Evolutionary conservation across 2,329 filamentous ascomycete species (phyloP).

Genomic region (Botrytis sinoallii): DNA sequence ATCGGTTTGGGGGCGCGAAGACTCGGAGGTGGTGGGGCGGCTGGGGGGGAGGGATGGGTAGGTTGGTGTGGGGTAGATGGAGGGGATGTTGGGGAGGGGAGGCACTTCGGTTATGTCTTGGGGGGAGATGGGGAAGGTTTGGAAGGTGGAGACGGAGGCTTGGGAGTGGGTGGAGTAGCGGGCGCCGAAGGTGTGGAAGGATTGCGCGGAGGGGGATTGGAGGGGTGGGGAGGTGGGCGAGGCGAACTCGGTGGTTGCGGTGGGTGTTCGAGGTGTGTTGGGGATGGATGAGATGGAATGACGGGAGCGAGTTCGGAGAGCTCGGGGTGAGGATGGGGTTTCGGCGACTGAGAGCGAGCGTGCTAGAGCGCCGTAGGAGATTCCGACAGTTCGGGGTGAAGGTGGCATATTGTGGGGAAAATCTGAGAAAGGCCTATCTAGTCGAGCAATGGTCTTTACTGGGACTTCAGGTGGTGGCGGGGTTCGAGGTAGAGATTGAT

Average conservation of each 20-base stretch:
- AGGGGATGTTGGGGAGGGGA: slow-evolving; percentile 2
- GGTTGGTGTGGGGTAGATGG: not conserved
- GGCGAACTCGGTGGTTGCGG: not conserved
- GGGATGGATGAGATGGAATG: slow-evolving; percentile 6
- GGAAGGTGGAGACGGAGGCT: slow-evolving; percentile 11
- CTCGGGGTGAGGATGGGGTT: not conserved
- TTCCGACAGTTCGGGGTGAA: not conserved
- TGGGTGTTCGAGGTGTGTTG: not conserved
- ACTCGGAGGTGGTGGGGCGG: not conserved
- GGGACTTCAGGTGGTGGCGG: not conserved
- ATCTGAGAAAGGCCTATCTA: slow-evolving; percentile 7
- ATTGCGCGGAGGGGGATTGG: not conserved
- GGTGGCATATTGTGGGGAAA: not conserved
- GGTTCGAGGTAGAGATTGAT: not conserved
- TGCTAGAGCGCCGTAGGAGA: not conserved
- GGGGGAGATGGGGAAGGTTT: slow-evolving; percentile 7
- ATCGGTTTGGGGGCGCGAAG: not conserved
- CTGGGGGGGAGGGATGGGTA: not conserved
- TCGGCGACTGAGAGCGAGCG: not conserved
- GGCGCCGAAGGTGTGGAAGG: slow-evolving; percentile 13
- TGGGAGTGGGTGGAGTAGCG: slow-evolving; percentile 1
- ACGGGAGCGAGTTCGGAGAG: not conserved
- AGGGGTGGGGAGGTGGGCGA: not conserved
- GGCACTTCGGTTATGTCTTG: slow-evolving; percentile 1
- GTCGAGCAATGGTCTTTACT: not conserved